These are phyloP conservation scores for Phycomyces blakesleeanus DNA, from an alignment of 192 early-diverging fungal genomes.

Conservation along the genomic window DNA sequence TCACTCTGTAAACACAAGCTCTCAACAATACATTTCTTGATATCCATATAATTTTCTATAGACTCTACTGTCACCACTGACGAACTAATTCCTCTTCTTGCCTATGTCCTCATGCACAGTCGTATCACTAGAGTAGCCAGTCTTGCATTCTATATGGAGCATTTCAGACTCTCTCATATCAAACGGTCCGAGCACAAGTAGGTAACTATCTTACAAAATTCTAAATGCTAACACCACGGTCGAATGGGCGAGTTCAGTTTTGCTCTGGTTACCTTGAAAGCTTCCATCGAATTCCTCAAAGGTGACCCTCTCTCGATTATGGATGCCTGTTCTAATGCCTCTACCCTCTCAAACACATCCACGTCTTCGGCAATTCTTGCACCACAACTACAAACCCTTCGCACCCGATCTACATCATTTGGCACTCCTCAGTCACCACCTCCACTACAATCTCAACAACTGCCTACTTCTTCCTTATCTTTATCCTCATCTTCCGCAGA, in stretches of 20 bases:
- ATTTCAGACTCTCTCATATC: constrained; percentile 42
- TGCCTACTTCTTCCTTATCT: too few species aligned
- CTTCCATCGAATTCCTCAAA: constrained; percentile 47
- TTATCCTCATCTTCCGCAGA: too few species aligned
- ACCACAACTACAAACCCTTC: constrained; percentile 1
- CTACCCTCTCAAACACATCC: constrained; percentile 17
- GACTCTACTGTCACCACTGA: constrained; percentile 47
- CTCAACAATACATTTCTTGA: too few species aligned
- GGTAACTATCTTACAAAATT: neutral
- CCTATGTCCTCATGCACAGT: constrained; percentile 46
- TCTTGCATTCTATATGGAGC: constrained; percentile 46
- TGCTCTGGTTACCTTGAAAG: constrained; percentile 46
- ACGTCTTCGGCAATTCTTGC: constrained; percentile 9
- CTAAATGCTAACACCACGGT: too few species aligned
- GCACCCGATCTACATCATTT: constrained; percentile 21
- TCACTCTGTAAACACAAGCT: too few species aligned
- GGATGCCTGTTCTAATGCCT: constrained; percentile 17
- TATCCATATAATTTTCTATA: neutral
- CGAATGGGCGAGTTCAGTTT: too few species aligned
- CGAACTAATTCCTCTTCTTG: constrained; percentile 51
- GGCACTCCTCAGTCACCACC: constrained; percentile 12
- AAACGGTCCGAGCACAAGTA: constrained; percentile 47
- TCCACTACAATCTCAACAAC: constrained; percentile 9
- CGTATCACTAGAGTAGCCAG: constrained; percentile 41
- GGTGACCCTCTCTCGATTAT: constrained; percentile 43